These are phyloP conservation scores for Neolentinus lepideus DNA, from an alignment of 1,284 basidiomycete genomes.

Conservation along the genomic window DNA sequence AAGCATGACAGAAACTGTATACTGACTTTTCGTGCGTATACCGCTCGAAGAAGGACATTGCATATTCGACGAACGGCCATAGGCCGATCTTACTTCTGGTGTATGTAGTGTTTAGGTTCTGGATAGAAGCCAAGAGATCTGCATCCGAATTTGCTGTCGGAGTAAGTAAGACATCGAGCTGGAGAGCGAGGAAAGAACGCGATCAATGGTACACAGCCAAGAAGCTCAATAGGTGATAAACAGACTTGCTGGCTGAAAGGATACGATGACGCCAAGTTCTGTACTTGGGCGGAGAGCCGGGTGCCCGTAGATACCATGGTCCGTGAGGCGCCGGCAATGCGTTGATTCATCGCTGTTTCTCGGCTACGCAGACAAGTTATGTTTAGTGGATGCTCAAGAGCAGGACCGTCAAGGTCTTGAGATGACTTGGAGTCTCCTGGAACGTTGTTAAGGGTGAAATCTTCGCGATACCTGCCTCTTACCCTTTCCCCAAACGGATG, in stretches of 20 bases:
- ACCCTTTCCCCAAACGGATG: no score
- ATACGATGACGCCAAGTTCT: neutral
- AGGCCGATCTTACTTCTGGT: neutral
- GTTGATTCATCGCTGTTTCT: neutral
- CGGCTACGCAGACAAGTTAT: neutral
- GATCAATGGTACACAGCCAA: neutral
- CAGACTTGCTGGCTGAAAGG: neutral
- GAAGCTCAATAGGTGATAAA: neutral
- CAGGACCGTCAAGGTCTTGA: neutral
- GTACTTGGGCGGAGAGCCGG: neutral
- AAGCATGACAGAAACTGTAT: neutral
- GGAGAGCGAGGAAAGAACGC: neutral
- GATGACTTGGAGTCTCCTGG: no score
- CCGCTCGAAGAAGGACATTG: neutral
- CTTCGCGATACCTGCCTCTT: no score
- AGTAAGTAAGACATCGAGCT: neutral
- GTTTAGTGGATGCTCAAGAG: neutral
- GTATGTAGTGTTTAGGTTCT: neutral
- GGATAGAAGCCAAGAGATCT: neutral
- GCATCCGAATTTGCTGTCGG: neutral
- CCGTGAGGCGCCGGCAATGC: neutral
- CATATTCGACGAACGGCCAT: neutral
- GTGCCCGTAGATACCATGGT: neutral
- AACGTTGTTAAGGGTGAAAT: no score
- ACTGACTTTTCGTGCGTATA: neutral